phyloP scores from a whole-genome alignment of 148 eudicot species.

The Fagopyrum tataricum region DNA sequence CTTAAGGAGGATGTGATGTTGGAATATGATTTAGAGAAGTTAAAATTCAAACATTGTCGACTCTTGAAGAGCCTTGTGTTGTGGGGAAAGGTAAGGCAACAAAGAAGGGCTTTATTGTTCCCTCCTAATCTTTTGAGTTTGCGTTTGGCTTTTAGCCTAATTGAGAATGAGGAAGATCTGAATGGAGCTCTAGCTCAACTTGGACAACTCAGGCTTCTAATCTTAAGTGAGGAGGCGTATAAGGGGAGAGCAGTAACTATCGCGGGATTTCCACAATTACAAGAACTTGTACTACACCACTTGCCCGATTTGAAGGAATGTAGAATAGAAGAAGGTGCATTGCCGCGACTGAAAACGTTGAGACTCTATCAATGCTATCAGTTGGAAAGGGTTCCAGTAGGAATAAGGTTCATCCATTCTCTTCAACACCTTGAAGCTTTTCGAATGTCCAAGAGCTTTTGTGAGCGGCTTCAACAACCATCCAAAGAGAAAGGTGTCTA shows the following conservation, averaged over 20 bases:
- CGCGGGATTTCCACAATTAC: background rate
- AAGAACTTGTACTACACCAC: background rate
- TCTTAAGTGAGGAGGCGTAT: background rate
- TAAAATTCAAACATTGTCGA: background rate
- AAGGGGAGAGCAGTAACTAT: background rate
- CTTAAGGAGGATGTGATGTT: background rate
- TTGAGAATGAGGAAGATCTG: background rate
- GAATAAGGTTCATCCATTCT: background rate
- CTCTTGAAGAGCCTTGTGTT: background rate
- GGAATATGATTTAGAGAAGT: background rate
- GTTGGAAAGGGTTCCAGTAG: background rate
- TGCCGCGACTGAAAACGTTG: background rate
- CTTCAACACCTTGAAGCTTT: background rate
- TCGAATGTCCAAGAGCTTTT: background rate
- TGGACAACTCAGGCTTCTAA: background rate
- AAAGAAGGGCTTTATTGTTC: background rate
- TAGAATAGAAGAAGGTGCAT: conserved; percentile 2
- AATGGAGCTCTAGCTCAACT: conserved; percentile 6
- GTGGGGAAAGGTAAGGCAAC: conserved; percentile 3
- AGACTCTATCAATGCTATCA: background rate
- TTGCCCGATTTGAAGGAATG: background rate
- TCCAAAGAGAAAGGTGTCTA: background rate
- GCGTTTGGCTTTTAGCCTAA: background rate
- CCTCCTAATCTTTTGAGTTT: conserved; percentile 5
- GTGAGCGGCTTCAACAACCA: background rate